Evolutionary conservation across 352 stramenopile species (phyloP), one percentile per base, ranked within the genome.

Genomic region (Elongisporangium anandrum): DNA sequence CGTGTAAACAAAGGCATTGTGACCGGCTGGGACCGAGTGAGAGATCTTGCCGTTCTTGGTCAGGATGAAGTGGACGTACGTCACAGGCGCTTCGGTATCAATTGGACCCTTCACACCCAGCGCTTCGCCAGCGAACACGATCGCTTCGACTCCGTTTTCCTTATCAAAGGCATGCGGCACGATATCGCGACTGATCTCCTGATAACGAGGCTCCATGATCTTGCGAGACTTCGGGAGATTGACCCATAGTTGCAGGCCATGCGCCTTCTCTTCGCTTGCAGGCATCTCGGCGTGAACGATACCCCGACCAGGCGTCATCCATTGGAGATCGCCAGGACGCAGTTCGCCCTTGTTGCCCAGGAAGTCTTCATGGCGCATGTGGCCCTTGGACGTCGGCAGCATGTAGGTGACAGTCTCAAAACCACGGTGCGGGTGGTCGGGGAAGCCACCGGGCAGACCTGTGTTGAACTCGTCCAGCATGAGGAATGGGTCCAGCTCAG

Each of bases 361-460:
- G 52, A 69, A 88, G 73, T 96, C 86, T 26, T 82, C 61, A 67
- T 96, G 88, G 1, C 65, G 61, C 59, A 96, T 81, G 13, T 77
- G 77, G 39, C 88, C 86, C 50, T 83, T 57, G 24, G 53, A 64
- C 3, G 52, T 13, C 20, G 58, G 63, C 8, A 94, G 61, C 62
- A 84, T 71, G 60, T 91, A 92, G 4, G 87, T 94, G 1, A 96
- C 62, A 10, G 84, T 96, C 20, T 91, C 68, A 65, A 96, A 96
- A n/a, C 85, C 87, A 45, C 82, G 65, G 70, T 96, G 87, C 22
- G 84, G 80, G 75, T 96, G 87, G 9, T 74, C 60, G 1, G 85
- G 78, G 72, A 92, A 94, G 22, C 85, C 81, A 55, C 84, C 79
- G 7, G 81, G 52, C 3, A 65, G 49, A 24, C 19, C 58, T 6